phyloP scores from a whole-genome alignment of 106 monocot species.

The Dioscorea zingiberensis region DNA sequence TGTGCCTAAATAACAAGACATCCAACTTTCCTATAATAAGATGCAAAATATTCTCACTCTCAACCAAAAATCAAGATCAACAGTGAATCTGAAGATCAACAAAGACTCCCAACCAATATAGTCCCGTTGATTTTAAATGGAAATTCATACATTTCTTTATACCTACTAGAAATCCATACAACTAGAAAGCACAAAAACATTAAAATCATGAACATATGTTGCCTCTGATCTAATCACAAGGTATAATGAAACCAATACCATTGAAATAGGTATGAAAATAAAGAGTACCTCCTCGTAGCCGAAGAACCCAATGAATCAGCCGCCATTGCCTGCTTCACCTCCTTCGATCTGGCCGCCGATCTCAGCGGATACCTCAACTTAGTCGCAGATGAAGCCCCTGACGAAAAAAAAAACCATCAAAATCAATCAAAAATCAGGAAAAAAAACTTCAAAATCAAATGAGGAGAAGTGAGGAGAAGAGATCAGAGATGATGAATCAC shows the following conservation, averaged over 20 bases:
- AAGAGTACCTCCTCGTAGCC: conserved; percentile 15
- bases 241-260: too few relatives aligned
- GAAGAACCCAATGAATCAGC: not conserved
- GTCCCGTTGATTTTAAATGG: too few relatives aligned
- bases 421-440: not conserved
- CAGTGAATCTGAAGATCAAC: too few relatives aligned
- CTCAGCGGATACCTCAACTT: conserved; percentile 42
- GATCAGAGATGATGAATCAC: not conserved
- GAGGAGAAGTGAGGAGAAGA: not conserved
- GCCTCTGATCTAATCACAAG: too few relatives aligned
- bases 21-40: too few relatives aligned
- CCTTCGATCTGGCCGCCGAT: conserved; percentile 24
- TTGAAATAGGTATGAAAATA: not conserved
- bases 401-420: not conserved
- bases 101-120: too few relatives aligned
- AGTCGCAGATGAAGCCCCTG: conserved; percentile 7
- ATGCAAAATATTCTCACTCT: too few relatives aligned
- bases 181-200: not conserved
- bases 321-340: conserved; percentile 8
- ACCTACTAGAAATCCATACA: not conserved
- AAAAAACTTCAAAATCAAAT: not conserved
- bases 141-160: too few relatives aligned
- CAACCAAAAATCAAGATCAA: too few relatives aligned
- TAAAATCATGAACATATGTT: too few relatives aligned
- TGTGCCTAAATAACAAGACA: too few relatives aligned